Evolutionary conservation across 2,329 filamentous ascomycete species (phyloP), one percentile per base, ranked within the genome.

Genomic region (Colletotrichum sp.): DNA sequence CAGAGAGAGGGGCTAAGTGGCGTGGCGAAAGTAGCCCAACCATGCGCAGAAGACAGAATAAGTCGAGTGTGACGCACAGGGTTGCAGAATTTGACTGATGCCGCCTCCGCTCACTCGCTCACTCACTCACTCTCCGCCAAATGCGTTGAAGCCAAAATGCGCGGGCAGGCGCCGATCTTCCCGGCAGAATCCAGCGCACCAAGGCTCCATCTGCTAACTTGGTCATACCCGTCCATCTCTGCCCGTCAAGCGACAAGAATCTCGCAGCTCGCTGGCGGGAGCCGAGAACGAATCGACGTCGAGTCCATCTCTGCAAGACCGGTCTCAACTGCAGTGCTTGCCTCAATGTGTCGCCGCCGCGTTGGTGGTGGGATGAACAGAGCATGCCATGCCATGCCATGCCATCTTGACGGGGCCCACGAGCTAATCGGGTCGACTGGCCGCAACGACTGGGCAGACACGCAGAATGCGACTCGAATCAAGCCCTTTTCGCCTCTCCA

Each of bases 11-110:
- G 74, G 58, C 27, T 48, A 34, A 48, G n/a, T 69, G 70, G 70
- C 74, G 74, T 75, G 74, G 71, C 71, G 28, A 76, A 76, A 70
- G 28, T 66, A 39, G 58, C 70, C 70, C 71, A 75, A 71, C 71
- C 71, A 75, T 71, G 71, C 66, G 68, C 4, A 48, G 69, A 65
- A 62, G 43, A 43, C n/a, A 32, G 18, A 55, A 66, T 75, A 70
- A 30, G 64, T 61, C 71, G 71, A 66, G 71, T 75, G 74, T 71
- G 74, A 76, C 74, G 66, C 74, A 75, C 74, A 66, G 71, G 74
- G 74, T 70, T 75, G 74, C 74, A 76, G 71, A 76, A 75, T 70
- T 75, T 67, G 74, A 75, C 71, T 62, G 71, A 70, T 43, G 66
- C 70, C 70, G 70, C 70, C 71, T 66, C 55, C 72, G 52, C 64